Base-by-base conservation (phyloP, 331 rosid species). In the Cydonia oblonga region DNA sequence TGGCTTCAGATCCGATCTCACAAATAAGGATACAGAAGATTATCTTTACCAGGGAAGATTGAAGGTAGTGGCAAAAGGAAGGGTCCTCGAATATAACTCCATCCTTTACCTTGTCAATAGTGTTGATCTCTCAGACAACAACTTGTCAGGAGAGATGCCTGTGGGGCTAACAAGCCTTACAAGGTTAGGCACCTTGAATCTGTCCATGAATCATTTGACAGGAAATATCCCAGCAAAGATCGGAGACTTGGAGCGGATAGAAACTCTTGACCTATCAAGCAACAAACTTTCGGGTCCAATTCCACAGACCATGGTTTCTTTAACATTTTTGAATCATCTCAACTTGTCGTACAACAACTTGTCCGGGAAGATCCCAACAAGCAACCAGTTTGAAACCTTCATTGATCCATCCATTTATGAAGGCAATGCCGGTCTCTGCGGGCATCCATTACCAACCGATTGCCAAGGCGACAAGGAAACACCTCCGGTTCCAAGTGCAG, bases 281-380 rank as follows among this genome's bases (percentile, higher is more conserved):
- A 76, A 76, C 69, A 16, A 60, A 1, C 69, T 76, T 30, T 68
- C 53, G 29, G 79, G 70, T 30, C 24, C 70, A 23, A 73, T 73
- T 13, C 74, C 74, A 40, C 28, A 11, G 4, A 44, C 18, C 26
- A 68, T 76, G 75, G 42, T 57, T 20, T 68, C 71, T 11, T 54
- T 74, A 13, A 74, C 56, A 65, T 74, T 74, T 14, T 19, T 65
- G 26, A 65, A 20, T 35, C 42, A 54, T 20, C 49, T 65, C 4
- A 65, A 65, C 64, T 26, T 65, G 15, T 74, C 78, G 24, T 24
- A 33, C 57, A 74, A 74, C 25, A 35, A 26, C 26, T 10, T 68
- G 10, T 38, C 68, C 10, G 62, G 79, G 2, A 5, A 22, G 58
- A 68, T 76, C 20, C 69, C 74, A 44, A n/a, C 52, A 7, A 18